Evolutionary conservation across 805 yeast species (phyloP).

Genomic region (Dipodascus geniculatus): DNA sequence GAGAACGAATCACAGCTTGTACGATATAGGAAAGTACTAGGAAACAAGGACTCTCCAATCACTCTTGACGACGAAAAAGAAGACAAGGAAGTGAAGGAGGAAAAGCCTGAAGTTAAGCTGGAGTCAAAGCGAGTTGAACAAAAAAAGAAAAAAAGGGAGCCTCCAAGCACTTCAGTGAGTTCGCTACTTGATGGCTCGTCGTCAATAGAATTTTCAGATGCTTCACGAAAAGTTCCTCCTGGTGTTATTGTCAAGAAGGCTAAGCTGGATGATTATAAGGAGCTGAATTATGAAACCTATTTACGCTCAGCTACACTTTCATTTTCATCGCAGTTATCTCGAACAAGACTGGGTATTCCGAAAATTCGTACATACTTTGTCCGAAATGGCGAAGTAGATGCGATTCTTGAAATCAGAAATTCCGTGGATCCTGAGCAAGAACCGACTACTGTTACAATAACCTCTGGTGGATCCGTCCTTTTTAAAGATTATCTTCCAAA

Average conservation of each 20-base stretch:
- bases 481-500: constrained; percentile 82
- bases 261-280: background rate
- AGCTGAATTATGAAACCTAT: constrained; percentile 38
- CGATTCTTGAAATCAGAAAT: constrained; percentile 54
- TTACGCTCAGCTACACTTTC: constrained; percentile 67
- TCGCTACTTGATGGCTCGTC: background rate
- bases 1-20: constrained; percentile 59
- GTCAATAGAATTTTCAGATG: background rate
- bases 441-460: constrained; percentile 60
- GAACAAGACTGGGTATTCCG: constrained; percentile 72
- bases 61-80: constrained; percentile 40
- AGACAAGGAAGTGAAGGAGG: constrained; percentile 28
- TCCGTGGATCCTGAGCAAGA: constrained; percentile 77
- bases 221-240: background rate
- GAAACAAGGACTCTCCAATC: constrained; percentile 75
- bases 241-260: background rate
- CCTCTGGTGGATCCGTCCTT: constrained; percentile 46
- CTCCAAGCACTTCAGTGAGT: background rate
- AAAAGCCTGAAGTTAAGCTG: constrained; percentile 35
- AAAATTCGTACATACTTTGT: constrained; percentile 50
- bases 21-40: constrained; percentile 81
- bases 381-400: constrained; percentile 17
- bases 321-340: constrained; percentile 73
- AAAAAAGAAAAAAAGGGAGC: background rate
- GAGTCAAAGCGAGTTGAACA: constrained; percentile 17